These are phyloP conservation scores for Hibiscus syriacus DNA, from an alignment of 345 rosid species.

Conservation along the genomic window DNA sequence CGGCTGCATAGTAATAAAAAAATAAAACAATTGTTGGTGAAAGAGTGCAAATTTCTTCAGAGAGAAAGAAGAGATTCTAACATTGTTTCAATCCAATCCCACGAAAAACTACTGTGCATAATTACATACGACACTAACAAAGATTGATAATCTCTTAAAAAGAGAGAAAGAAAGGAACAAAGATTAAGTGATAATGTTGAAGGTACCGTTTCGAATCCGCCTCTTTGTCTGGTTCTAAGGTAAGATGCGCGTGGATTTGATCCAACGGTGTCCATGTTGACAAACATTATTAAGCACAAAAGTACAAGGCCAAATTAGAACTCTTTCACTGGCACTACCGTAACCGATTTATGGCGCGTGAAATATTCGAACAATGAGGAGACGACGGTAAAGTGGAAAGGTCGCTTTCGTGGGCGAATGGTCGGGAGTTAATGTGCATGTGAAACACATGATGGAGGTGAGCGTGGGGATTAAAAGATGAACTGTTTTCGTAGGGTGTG, in stretches of 20 bases:
- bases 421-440: neutral
- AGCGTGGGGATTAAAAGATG: neutral
- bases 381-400: neutral
- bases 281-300: neutral
- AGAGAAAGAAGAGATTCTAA: neutral
- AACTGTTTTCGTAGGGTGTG: too few relatives aligned
- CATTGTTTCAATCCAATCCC: neutral
- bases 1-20: neutral
- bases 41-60: neutral
- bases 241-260: neutral
- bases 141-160: neutral
- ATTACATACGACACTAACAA: neutral
- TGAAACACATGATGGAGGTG: neutral
- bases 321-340: neutral
- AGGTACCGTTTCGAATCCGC: constrained; percentile 5
- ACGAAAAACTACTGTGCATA: neutral
- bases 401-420: too few relatives aligned
- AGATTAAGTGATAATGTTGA: neutral
- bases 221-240: constrained; percentile 5
- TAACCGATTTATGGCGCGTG: neutral
- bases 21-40: neutral
- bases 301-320: neutral
- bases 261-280: neutral
- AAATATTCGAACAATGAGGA: neutral
- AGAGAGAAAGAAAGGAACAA: neutral